Base-by-base conservation (phyloP, 139 green algal genomes). In the Chlorella sp. region DNA sequence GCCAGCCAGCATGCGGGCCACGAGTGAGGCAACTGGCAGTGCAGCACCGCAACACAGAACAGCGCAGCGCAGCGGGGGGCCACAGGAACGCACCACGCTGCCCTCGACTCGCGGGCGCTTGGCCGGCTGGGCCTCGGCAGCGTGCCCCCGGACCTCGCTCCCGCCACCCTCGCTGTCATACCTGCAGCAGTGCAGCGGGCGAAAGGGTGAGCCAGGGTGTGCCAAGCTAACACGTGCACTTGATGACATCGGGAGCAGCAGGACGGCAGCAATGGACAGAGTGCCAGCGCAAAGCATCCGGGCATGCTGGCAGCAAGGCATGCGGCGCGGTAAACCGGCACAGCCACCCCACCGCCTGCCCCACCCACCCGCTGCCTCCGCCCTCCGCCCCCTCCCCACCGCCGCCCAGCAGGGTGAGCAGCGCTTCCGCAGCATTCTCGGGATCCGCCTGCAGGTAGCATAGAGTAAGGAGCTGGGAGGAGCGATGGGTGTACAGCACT, bases 381-480 rank as follows among this genome's bases (percentile, higher is more conserved):
- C 16, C 56, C n/a, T 30, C n/a, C 13, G 28, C 73, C 28, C 32
- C 73, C 28, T 43, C 73, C 24, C 60, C 60, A 5, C 40, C 26
- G 32, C 56, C n/a, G 32, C 54, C 76, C 76, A 82, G 76, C 76
- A 82, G 54, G 22, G 54, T 13, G 5, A 82, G 76, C 54, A 82
- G 76, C 36, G 76, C 76, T 7, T 72, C 76, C 3, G 76, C 76
- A 0, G 76, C 76, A 13, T 82, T 82, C 0, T 72, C 38, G 8
- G 76, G 76, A 36, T 82, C 76, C 1, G 76, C 76, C 76, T 82
- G 56, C 76, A 72, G 46, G 24, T 28, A n/a, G 8, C 19, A 40
- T 44, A 48, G 69, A 9, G 11, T 24, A 54, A 75, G n/a, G 16
- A 56, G 72, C 41, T 24, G 41, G 5, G 72, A 41, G 72, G 19